Evolutionary conservation across 805 yeast species (phyloP), one percentile per base, ranked within the genome.

Genomic region (Kazachstania viticola): DNA sequence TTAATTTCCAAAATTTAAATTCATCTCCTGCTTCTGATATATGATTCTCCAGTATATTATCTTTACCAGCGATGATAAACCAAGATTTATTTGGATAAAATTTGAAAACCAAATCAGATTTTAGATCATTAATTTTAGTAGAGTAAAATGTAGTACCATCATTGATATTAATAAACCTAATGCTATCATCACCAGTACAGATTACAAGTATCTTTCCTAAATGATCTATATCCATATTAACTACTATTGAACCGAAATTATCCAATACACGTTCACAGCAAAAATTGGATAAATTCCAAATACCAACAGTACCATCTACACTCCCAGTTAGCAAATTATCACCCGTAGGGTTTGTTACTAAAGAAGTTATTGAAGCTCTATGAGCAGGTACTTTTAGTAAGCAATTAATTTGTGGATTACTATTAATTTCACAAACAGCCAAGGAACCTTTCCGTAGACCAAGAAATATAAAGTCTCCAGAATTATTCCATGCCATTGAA

Each of bases 281-380:
- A 33, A 53, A 33, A 2, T 39, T 32, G 5, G 14, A 12, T 9
- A 44, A 14, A 17, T 42, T 41, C 58, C 58, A 53, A 9, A 45
- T 23, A 4, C 40, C 36, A 14, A 51, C 45, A 9, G 42, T 37
- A 7, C 56, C 54, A 36, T 51, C 57, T 7, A 35, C 30, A 14
- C 76, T 60, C 0, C 80, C 83, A 2, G 65, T 65, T 3, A 67
- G 64, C 9, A 77, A 35, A 40, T 50, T 67, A 15, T 54, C 42
- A 0, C 78, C 83, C 30, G 61, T 45, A 3, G 77, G 75, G 42
- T 73, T 79, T 31, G 72, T 50, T 13, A 55, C 54, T 11, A 73
- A 35, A 19, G 66, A 45, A 3, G 69, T 63, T 3, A 70, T 63
- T 1, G 74, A 55, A 1, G 76, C 65, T 25, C 71, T 57, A 42